Percentiles rank a stretch among this genome's conserved stretches.
These are phyloP conservation scores for Thalassiosira mediterranea DNA, from an alignment of 352 stramenopile species.

Conservation along the genomic window DNA sequence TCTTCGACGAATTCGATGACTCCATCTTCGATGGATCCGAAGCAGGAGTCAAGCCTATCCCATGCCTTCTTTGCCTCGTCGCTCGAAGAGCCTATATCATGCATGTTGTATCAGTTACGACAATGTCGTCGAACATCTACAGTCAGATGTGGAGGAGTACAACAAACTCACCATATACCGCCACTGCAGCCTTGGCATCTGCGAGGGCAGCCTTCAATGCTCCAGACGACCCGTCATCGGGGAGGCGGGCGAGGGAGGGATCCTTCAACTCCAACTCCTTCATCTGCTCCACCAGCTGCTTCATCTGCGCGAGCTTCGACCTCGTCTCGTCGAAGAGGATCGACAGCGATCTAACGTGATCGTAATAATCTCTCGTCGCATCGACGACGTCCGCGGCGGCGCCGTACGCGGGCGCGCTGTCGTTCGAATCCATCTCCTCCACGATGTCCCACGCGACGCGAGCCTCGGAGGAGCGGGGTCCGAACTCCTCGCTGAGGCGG, in stretches of 20 bases:
- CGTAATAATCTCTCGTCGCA: conserved; percentile 7
- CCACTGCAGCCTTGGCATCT: conserved; percentile 24
- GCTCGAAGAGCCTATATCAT: conserved; percentile 14
- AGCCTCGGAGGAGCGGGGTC: conserved; percentile 25
- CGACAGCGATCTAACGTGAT: conserved; percentile 9
- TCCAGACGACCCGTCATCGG: neutral
- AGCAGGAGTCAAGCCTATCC: conserved; percentile 24
- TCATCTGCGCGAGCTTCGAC: conserved; percentile 20
- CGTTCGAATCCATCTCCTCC: conserved; percentile 24
- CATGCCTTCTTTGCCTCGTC: conserved; percentile 21
- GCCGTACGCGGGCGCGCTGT: neutral
- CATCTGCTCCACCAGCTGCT: conserved; percentile 17
- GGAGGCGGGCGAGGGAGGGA: conserved; percentile 19
- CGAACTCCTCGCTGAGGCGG: conserved; percentile 19
- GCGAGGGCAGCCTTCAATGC: conserved; percentile 13
- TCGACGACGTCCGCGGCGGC: neutral
- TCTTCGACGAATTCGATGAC: neutral
- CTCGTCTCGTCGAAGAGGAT: conserved; percentile 23
- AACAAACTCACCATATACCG: conserved; percentile 17
- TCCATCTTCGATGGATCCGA: conserved; percentile 6
- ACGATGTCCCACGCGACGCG: conserved; percentile 43
- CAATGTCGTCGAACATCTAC: too few species aligned
- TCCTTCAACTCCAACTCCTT: conserved; percentile 23
- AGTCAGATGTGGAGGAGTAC: too few species aligned
- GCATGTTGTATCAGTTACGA: too few species aligned